A percentile compares a stretch with the other conserved stretches of the same genome.
phyloP scores from a whole-genome alignment of 768 basidiomycete genomes.

The Leccinum rimulosum region DNA sequence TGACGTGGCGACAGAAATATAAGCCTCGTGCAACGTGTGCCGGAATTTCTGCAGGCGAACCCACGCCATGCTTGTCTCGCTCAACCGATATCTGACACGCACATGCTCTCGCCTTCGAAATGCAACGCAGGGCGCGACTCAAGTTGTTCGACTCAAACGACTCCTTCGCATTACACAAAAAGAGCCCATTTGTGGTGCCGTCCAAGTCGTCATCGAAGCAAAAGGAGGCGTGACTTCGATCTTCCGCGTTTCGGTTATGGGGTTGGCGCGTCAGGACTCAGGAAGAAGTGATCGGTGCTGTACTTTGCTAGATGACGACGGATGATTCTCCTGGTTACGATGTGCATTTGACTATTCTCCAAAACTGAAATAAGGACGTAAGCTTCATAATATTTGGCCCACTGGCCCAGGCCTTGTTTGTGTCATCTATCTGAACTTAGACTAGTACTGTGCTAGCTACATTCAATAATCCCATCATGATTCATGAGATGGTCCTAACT shows the following conservation, averaged over 20 bases:
- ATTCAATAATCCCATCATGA: too few species aligned
- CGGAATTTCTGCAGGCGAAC: constrained; percentile 84
- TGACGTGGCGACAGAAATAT: constrained; percentile 43
- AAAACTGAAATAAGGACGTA: neutral
- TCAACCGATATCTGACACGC: constrained; percentile 86
- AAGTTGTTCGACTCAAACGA: constrained; percentile 61
- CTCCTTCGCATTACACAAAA: constrained; percentile 73
- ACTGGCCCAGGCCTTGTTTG: too few species aligned
- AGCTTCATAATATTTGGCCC: neutral
- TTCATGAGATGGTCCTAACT: too few species aligned
- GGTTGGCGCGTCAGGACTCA: constrained; percentile 64
- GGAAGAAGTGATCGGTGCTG: constrained; percentile 61
- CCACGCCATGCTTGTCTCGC: constrained; percentile 79
- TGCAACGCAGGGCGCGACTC: constrained; percentile 40
- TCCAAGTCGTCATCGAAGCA: constrained; percentile 66
- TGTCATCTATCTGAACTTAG: too few species aligned
- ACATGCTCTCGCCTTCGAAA: too few species aligned
- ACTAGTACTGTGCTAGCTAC: too few species aligned
- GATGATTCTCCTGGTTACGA: neutral
- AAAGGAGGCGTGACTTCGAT: constrained; percentile 74
- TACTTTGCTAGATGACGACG: neutral
- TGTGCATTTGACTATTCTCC: neutral
- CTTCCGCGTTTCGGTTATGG: constrained; percentile 72
- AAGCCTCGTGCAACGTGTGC: constrained; percentile 64
- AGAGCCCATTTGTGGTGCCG: constrained; percentile 67